Conservation (phyloP, 1,284 basidiomycete genomes). For the Austroboletus niveus region DNA sequence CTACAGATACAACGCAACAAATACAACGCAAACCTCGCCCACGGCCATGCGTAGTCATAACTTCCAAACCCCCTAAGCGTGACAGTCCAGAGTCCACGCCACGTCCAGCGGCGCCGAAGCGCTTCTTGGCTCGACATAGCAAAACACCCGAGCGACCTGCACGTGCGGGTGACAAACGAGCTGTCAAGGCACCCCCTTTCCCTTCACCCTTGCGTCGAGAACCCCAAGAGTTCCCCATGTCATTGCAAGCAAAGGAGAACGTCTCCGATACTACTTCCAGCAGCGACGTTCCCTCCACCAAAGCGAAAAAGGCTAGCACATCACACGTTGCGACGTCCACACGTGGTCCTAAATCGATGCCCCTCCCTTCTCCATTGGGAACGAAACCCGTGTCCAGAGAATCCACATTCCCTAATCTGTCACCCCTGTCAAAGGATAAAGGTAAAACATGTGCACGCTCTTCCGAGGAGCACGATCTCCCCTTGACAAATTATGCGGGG, state of each 20-base stretch:
- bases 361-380: constrained; percentile 26
- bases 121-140: constrained; percentile 1
- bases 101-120: constrained; percentile 4
- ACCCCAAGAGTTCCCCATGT: constrained; percentile 28
- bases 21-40: constrained; percentile 10
- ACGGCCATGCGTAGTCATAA: constrained; percentile 7
- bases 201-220: constrained; percentile 11
- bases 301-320: constrained; percentile 11
- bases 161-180: not conserved
- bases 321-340: constrained; percentile 8
- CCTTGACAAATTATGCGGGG: not conserved
- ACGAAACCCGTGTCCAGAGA: constrained; percentile 8
- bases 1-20: not conserved
- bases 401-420: constrained; percentile 25
- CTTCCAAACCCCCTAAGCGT: not conserved
- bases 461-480: constrained; percentile 4
- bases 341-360: constrained; percentile 4
- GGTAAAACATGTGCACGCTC: constrained; percentile 14
- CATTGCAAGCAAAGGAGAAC: constrained; percentile 23
- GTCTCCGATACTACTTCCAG: constrained; percentile 13
- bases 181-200: constrained; percentile 4
- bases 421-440: constrained; percentile 25
- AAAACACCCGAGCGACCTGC: constrained; percentile 8
- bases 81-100: constrained; percentile 19
- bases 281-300: constrained; percentile 13